Evolutionary conservation across 441 rosid genomes (phyloP).

Genomic region (Pelargonium cotyledonis): DNA sequence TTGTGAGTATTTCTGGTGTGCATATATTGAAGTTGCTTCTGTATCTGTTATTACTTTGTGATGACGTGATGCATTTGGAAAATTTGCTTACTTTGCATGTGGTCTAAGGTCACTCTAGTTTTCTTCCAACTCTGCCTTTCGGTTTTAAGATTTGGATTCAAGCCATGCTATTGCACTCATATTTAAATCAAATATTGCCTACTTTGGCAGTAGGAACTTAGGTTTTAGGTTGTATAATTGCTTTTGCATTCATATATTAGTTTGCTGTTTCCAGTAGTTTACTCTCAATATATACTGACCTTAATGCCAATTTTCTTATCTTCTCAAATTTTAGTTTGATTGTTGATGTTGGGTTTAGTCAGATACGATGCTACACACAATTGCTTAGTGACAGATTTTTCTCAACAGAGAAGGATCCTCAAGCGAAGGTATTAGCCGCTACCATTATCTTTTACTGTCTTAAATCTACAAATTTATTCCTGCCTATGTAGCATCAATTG

Average conservation of each 20-base stretch:
- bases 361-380: conserved; percentile 76
- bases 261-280: background rate
- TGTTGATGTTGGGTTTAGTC: conserved; percentile 43
- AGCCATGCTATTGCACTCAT: background rate
- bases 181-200: background rate
- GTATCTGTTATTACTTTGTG: background rate
- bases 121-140: background rate
- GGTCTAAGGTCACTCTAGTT: background rate
- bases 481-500: background rate
- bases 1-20: background rate
- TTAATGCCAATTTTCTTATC: conserved; percentile 8
- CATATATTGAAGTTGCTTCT: background rate
- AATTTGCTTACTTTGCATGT: background rate
- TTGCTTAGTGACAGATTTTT: conserved; percentile 55
- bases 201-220: background rate
- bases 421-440: conserved; percentile 55
- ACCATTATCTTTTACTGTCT: background rate
- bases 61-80: background rate
- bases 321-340: background rate
- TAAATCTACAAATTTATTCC: background rate
- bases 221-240: background rate
- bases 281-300: background rate
- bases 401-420: conserved; percentile 70
- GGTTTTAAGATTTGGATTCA: background rate
- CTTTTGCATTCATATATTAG: background rate